Evolutionary conservation across 495 filamentous ascomycete genomes (phyloP).

Genomic region (Aspergillus sparsus): DNA sequence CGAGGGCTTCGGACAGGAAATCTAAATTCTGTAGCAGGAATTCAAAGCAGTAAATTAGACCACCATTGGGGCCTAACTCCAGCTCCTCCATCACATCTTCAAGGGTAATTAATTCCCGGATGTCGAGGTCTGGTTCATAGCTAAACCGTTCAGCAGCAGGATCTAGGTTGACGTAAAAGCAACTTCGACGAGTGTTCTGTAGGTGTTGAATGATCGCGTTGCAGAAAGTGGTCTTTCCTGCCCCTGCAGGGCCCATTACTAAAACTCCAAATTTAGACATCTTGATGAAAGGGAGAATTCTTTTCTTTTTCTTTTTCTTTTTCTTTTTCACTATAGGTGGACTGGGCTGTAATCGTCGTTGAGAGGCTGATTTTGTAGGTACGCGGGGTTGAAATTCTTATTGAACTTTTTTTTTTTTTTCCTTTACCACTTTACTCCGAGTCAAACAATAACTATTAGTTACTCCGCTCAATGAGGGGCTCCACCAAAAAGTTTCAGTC

Average conservation of each 20-base stretch:
- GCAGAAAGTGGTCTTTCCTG: conserved; percentile 95
- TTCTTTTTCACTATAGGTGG: not conserved
- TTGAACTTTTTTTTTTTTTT: conserved; percentile 3
- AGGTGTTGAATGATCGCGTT: conserved; percentile 89
- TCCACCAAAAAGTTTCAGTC: conserved; percentile 1
- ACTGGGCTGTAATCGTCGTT: not conserved
- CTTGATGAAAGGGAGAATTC: conserved; percentile 2
- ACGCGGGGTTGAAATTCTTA: conserved; percentile 7
- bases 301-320: conserved; percentile 10
- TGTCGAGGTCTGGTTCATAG: conserved; percentile 92
- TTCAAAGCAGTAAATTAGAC: conserved; percentile 97
- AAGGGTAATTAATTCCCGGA: conserved; percentile 92
- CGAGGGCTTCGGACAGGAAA: conserved; percentile 85
- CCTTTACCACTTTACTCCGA: not conserved
- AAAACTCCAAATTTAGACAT: conserved; percentile 97
- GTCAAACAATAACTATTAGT: no score
- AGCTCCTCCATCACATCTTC: conserved; percentile 99
- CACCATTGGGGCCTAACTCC: conserved; percentile 89
- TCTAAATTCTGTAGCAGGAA: conserved; percentile 91
- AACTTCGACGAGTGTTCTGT: conserved; percentile 81
- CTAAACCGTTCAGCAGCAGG: conserved; percentile 91
- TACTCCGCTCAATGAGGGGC: conserved; percentile 2
- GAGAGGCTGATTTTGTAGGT: not conserved
- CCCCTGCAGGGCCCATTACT: conserved; percentile 90
- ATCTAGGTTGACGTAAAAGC: conserved; percentile 97